phyloP scores from a whole-genome alignment of 768 basidiomycete species.

The Lactarius evosmus region DNA sequence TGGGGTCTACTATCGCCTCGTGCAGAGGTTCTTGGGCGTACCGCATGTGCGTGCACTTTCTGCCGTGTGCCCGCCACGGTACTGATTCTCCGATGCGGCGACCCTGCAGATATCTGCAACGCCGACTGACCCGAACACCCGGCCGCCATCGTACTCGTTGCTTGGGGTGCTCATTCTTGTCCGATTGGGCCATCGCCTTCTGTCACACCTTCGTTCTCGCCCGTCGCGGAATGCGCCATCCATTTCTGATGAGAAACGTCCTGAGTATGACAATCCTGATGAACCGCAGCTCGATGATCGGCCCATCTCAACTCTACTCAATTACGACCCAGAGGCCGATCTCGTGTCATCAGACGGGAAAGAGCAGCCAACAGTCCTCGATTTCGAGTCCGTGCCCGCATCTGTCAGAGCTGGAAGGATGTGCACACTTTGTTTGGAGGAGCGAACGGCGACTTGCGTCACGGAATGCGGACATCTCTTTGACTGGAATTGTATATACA shows the following conservation, averaged over 20 bases:
- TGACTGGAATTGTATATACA: constrained; percentile 86
- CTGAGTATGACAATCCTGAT: constrained; percentile 34
- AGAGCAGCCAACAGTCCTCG: constrained; percentile 64
- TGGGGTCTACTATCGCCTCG: constrained; percentile 75
- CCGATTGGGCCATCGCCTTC: constrained; percentile 60
- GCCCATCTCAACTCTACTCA: constrained; percentile 56
- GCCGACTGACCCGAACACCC: constrained; percentile 64
- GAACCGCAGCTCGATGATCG: constrained; percentile 57
- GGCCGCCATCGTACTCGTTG: constrained; percentile 84
- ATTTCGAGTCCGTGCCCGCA: constrained; percentile 53
- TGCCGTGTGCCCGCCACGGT: neutral
- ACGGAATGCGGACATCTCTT: constrained; percentile 91
- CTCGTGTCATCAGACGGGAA: constrained; percentile 61
- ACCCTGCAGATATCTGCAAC: constrained; percentile 62
- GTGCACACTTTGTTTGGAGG: constrained; percentile 83
- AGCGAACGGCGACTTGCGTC: constrained; percentile 74
- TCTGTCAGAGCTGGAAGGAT: constrained; percentile 55
- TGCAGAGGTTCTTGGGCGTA: constrained; percentile 63
- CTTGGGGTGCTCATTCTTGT: constrained; percentile 70
- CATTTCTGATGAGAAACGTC: constrained; percentile 37
- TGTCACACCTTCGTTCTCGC: constrained; percentile 43
- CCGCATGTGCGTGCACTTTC: constrained; percentile 51
- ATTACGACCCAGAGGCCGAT: constrained; percentile 50
- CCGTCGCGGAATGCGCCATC: constrained; percentile 24
- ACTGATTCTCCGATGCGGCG: constrained; percentile 1